Evolutionary conservation across 1,284 basidiomycete species (phyloP).

Genomic region (Pyrrhoderma lamaoense): DNA sequence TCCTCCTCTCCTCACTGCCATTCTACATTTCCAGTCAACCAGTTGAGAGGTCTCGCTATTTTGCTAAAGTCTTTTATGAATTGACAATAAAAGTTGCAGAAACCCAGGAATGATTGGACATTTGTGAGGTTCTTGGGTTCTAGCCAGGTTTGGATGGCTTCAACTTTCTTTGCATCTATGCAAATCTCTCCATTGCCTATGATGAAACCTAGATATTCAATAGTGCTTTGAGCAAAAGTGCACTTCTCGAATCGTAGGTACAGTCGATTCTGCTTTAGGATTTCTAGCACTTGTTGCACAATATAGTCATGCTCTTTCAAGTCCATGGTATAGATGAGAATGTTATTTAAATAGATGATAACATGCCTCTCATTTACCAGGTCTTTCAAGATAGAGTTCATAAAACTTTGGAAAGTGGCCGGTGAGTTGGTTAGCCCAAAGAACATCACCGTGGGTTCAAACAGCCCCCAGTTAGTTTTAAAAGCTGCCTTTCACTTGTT

Average conservation of each 20-base stretch:
- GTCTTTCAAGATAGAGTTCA: slow-evolving; percentile 18
- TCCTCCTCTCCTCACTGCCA: neutral
- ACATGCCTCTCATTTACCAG: slow-evolving; percentile 3
- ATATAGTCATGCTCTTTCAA: slow-evolving; percentile 12
- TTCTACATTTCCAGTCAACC: neutral
- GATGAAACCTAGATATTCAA: slow-evolving; percentile 17
- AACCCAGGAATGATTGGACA: slow-evolving; percentile 21
- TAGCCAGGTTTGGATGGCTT: slow-evolving; percentile 22
- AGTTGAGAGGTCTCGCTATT: neutral
- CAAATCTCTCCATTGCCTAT: slow-evolving; percentile 9
- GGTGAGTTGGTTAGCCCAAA: slow-evolving; percentile 36
- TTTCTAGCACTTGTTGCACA: slow-evolving; percentile 25
- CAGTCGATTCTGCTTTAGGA: slow-evolving; percentile 21
- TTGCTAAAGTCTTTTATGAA: slow-evolving; percentile 19
- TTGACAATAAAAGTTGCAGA: slow-evolving; percentile 22
- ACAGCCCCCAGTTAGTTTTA: slow-evolving; percentile 26
- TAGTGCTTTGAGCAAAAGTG: slow-evolving; percentile 21
- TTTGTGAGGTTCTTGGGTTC: slow-evolving; percentile 18
- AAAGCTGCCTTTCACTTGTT: slow-evolving; percentile 23
- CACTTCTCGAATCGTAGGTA: slow-evolving; percentile 26
- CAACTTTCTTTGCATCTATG: slow-evolving; percentile 22
- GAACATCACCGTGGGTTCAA: slow-evolving; percentile 29
- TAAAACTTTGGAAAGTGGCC: slow-evolving; percentile 26
- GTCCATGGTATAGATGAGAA: slow-evolving; percentile 12
- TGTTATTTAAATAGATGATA: slow-evolving; percentile 19